phyloP scores from a whole-genome alignment of 129 eudicot genomes.

The Erigeron canadensis region DNA sequence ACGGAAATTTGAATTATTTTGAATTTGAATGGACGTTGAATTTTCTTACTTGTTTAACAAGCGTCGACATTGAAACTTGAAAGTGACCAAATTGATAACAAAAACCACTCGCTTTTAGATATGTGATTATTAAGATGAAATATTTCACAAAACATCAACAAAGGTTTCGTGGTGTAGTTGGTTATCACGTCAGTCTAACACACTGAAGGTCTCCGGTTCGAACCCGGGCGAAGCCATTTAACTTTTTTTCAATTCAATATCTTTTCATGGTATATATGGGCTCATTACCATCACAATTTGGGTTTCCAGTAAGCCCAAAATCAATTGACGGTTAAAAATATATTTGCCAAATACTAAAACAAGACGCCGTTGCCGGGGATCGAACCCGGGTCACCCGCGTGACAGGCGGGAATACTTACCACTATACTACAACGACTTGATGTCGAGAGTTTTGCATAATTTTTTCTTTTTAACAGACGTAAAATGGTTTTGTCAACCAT shows the following conservation, averaged over 20 bases:
- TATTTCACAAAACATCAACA: background rate
- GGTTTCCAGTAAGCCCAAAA: too few species aligned
- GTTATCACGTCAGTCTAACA: slow-evolving; percentile 77
- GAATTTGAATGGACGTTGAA: slow-evolving; percentile 14
- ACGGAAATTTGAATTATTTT: background rate
- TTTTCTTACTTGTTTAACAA: background rate
- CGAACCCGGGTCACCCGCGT: slow-evolving; percentile 99
- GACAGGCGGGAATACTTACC: slow-evolving; percentile 99
- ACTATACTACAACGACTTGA: slow-evolving; percentile 93
- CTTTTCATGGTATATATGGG: too few species aligned
- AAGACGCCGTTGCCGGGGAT: slow-evolving; percentile 95
- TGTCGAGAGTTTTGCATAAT: too few species aligned
- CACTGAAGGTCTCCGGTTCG: slow-evolving; percentile 89
- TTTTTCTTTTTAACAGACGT: too few species aligned
- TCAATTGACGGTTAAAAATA: too few species aligned
- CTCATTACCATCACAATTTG: too few species aligned
- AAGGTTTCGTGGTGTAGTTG: slow-evolving; percentile 31
- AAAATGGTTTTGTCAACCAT: too few species aligned
- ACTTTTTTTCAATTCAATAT: too few species aligned
- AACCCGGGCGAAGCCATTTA: slow-evolving; percentile 63
- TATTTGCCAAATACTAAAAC: too few species aligned
- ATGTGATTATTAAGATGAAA: rapidly evolving
- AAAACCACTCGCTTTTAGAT: background rate
- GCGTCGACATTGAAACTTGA: background rate
- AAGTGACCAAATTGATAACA: background rate